Base-by-base conservation (phyloP, 805 yeast genomes). In the Kluyveromyces lactis region DNA sequence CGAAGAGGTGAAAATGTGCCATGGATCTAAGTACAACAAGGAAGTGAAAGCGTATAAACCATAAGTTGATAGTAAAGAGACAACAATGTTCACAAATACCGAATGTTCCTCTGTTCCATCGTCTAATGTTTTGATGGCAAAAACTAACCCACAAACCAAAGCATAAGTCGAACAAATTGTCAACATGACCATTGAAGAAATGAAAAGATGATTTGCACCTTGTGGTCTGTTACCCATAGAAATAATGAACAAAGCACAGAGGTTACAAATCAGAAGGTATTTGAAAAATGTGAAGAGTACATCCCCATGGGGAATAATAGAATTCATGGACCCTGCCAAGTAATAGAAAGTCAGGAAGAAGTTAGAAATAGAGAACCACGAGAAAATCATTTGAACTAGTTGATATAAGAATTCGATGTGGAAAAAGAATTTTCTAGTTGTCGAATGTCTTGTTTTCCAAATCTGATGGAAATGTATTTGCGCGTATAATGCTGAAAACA, bases 161-260 rank as follows among this genome's bases (percentile, higher is more conserved):
- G 96, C 83, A 60, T 86, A 92, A 1, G 77, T 62, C 0, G 95
- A 87, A 57, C 95, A 84, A 21, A 85, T 45, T 0, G 90, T 81
- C 44, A 92, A 64, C 31, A 86, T 62, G 2, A 80, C 66, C 63
- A 92, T 85, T 26, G 89, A 72, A 0, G 72, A 63, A 52, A 85
- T 69, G 63, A 87, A 92, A 37, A 90, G 62, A 38, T 74, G 79
- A 42, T 79, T 80, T 0, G 96, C 90, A 26, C 98, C 98, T 52
- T 92, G 97, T 2, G 99, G 99, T 53, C 97, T 74, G 56, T 92
- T 92, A 47, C 99, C 99, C 75, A 92, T 83, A 0, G 97, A 87
- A 27, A 89, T 83, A 48, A 92, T 81, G 54, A 92, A 84, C 62
- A 87, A 80, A n/a, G 94, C 77, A 10, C 92, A 79, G 50, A 92